Base-by-base conservation (phyloP, 495 filamentous ascomycete genomes). In the Penicillium paradoxum region DNA sequence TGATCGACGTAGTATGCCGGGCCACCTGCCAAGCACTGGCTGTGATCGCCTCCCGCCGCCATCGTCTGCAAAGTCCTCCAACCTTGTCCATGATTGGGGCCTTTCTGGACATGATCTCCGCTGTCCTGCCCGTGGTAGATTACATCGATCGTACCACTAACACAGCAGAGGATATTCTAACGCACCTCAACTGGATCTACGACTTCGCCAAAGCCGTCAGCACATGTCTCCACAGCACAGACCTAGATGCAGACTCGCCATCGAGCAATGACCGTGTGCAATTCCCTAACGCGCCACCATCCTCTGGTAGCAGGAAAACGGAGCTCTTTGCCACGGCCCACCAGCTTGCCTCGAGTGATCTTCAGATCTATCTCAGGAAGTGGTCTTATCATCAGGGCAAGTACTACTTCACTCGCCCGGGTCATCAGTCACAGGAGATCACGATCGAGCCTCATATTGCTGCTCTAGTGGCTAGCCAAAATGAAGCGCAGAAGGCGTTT, bases 101-200 rank as follows among this genome's bases (percentile, higher is more conserved):
- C 3, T 74, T 79, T 41, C 62, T 83, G 38, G 66, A 73, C 4
- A 69, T 72, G 52, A 63, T 81, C n/a, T 65, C 69, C 4, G 73
- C 72, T 2, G 62, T 71, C 1, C 63, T 85, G 18, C 70, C 71
- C 13, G 46, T 79, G 7, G 43, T 84, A 1, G 79, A 84, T 49
- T 85, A 83, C 58, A 64, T 85, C 44, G 54, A 73, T 37, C 68
- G 74, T 8, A 51, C 65, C 17, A 68, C 59, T 0, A 63, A 60
- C 9, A 18, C 51, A 1, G 57, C 54, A 14, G 47, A 54, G 6
- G 37, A 42, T n/a, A 53, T 67, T 13, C 45, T 72, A 3, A 38
- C 52, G 1, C 62, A 69, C 39, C 52, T 76, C 10, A 47, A 60
- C 6, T 63, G 64, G 48, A 69, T 79, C 45, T 59, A 50, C 29